phyloP scores from a whole-genome alignment of 768 basidiomycete species.

The Mycena leptocephala region DNA sequence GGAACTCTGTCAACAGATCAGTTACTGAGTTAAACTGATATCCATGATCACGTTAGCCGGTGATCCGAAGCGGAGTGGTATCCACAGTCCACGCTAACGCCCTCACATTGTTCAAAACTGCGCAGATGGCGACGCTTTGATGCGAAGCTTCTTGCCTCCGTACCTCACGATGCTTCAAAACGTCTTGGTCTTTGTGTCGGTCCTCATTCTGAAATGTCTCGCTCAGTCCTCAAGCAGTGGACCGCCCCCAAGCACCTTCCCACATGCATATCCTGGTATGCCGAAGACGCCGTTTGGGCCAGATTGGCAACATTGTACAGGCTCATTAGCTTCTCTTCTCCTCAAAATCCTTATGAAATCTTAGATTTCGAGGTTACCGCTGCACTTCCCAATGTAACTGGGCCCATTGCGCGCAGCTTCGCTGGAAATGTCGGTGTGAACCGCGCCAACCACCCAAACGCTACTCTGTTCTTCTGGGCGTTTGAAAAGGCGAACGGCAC shows the following conservation, averaged over 20 bases:
- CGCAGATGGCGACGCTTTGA: not conserved
- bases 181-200: not conserved
- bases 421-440: constrained; percentile 78
- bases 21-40: too few species aligned
- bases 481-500: constrained; percentile 73
- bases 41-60: too few species aligned
- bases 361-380: constrained; percentile 75
- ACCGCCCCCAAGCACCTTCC: constrained; percentile 59
- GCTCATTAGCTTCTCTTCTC: constrained; percentile 26
- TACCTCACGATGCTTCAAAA: not conserved
- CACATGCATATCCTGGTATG: constrained; percentile 64
- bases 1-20: too few species aligned
- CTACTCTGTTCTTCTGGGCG: constrained; percentile 78
- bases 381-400: constrained; percentile 73
- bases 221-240: constrained; percentile 11
- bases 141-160: not conserved
- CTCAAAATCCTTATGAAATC: not conserved
- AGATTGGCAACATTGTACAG: constrained; percentile 73
- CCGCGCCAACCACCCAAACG: constrained; percentile 71
- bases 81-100: too few species aligned
- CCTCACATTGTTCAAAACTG: not conserved
- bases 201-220: not conserved
- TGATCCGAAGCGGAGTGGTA: too few species aligned
- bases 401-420: constrained; percentile 63
- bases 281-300: constrained; percentile 65